phyloP scores from a whole-genome alignment of 2,329 filamentous ascomycete genomes.

The Ilyonectria sp. region DNA sequence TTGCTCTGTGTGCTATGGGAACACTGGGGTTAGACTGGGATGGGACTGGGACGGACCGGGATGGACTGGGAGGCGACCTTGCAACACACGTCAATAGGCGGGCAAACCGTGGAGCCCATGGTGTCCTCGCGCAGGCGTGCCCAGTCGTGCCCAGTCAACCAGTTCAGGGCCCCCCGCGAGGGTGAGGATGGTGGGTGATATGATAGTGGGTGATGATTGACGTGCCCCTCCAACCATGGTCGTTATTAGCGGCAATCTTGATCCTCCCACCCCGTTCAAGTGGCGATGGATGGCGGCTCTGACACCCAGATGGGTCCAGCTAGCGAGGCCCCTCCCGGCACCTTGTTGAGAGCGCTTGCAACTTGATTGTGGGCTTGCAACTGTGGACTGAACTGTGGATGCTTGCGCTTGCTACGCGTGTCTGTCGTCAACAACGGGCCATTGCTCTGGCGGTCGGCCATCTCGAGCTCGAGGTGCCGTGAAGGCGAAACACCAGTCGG shows the following conservation, averaged over 20 bases:
- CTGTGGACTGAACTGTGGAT: slow-evolving; percentile 1
- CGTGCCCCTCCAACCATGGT: slow-evolving; percentile 1
- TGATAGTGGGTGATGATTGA: background rate
- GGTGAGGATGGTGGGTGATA: background rate
- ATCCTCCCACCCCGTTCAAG: slow-evolving; percentile 23
- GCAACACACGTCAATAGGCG: slow-evolving; percentile 27
- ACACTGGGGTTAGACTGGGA: slow-evolving; percentile 9
- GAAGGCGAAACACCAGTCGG: slow-evolving; percentile 15
- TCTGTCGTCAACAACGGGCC: slow-evolving; percentile 20
- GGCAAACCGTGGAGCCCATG: background rate
- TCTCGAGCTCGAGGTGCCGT: slow-evolving; percentile 2
- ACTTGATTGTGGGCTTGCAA: background rate
- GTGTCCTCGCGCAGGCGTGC: background rate
- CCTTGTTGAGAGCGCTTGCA: slow-evolving; percentile 1
- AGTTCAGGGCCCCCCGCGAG: background rate
- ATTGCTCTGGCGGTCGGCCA: slow-evolving; percentile 3
- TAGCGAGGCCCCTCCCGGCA: slow-evolving; percentile 2
- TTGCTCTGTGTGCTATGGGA: slow-evolving; percentile 26
- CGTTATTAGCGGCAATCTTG: slow-evolving; percentile 34
- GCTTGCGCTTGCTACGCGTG: slow-evolving; percentile 18
- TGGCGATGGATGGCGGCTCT: slow-evolving; percentile 12
- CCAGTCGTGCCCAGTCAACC: background rate
- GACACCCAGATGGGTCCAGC: slow-evolving; percentile 23
- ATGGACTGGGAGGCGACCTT: slow-evolving; percentile 6
- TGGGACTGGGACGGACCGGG: background rate